A percentile compares a stretch with the other conserved stretches of the same genome.
phyloP scores from a whole-genome alignment of 2,329 filamentous ascomycete species.

The Arthrinium puccinioides region DNA sequence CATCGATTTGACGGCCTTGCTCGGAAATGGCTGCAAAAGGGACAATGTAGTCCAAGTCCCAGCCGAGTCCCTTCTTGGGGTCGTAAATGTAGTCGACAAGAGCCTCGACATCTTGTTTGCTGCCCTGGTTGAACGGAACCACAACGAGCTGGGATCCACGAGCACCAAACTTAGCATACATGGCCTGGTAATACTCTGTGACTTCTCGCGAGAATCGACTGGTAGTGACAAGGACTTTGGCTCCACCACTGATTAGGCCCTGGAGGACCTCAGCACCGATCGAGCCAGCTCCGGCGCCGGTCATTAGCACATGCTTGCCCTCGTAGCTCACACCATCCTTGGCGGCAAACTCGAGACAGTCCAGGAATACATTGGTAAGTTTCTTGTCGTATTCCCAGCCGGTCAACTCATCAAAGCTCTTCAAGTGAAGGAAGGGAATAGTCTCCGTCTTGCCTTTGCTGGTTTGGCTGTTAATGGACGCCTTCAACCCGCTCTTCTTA shows the following conservation, averaged over 20 bases:
- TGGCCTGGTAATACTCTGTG: conserved; percentile 97
- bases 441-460: conserved; percentile 92
- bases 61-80: conserved; percentile 89
- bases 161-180: conserved; percentile 92
- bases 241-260: conserved; percentile 91
- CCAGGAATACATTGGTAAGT: conserved; percentile 85
- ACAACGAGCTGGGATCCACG: conserved; percentile 95
- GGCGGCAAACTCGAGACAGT: conserved; percentile 84
- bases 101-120: conserved; percentile 94
- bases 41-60: conserved; percentile 94
- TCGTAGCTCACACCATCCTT: conserved; percentile 83
- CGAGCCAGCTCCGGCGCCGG: conserved; percentile 92
- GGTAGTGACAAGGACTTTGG: conserved; percentile 93
- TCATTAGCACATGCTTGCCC: conserved; percentile 96
- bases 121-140: conserved; percentile 98
- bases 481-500: conserved; percentile 43
- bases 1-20: conserved; percentile 95
- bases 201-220: conserved; percentile 95
- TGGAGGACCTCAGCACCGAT: conserved; percentile 96
- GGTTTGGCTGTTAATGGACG: conserved; percentile 36
- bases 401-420: conserved; percentile 83
- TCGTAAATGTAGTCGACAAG: conserved; percentile 96
- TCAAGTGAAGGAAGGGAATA: conserved; percentile 94
- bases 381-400: conserved; percentile 99
- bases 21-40: conserved; percentile 97